These are phyloP conservation scores for Rhododendron williamsianum DNA, from an alignment of 148 eudicot genomes.

Conservation along the genomic window DNA sequence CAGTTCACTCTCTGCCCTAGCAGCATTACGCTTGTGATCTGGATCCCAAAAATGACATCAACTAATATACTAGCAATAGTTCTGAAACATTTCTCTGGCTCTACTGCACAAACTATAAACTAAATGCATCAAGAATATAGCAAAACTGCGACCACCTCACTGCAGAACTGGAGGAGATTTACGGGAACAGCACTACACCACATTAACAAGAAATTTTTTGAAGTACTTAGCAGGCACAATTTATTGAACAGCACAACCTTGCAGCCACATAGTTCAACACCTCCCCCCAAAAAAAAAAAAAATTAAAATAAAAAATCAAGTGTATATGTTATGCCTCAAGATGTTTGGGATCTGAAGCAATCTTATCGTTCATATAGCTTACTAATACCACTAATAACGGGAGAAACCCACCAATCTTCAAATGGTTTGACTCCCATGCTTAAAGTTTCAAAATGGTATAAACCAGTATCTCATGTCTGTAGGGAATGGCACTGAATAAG, in stretches of 20 bases:
- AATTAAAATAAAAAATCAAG: too few species aligned
- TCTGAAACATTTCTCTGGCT: not conserved
- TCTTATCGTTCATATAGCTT: not conserved
- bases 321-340: not conserved
- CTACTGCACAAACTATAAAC: not conserved
- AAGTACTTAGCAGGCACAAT: not conserved
- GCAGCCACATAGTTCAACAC: not conserved
- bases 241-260: not conserved
- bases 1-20: slow-evolving; percentile 86
- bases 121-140: not conserved
- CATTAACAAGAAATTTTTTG: not conserved
- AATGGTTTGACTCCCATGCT: not conserved
- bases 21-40: slow-evolving; percentile 97
- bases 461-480: not conserved
- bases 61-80: not conserved
- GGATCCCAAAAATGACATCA: slow-evolving; percentile 17
- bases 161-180: not conserved
- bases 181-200: not conserved
- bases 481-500: not conserved
- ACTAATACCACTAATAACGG: too few species aligned
- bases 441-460: not conserved
- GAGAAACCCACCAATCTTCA: not conserved
- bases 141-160: not conserved
- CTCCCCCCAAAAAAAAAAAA: not conserved
- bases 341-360: not conserved